phyloP scores from a whole-genome alignment of 2,329 filamentous ascomycete genomes.

The Fusarium stilboides region DNA sequence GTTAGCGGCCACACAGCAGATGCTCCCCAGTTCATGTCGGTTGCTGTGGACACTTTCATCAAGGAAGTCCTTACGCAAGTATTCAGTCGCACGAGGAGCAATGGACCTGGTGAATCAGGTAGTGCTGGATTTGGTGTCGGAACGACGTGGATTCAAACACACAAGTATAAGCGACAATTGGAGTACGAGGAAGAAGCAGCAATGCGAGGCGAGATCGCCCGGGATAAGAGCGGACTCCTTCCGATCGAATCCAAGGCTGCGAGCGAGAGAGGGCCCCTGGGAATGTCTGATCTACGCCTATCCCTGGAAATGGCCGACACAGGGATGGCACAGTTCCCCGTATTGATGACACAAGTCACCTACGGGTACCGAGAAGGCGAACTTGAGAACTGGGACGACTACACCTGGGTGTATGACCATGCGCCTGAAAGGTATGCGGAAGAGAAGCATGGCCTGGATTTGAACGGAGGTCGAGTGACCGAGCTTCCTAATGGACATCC shows the following conservation, averaged over 20 bases:
- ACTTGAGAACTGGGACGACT: slow-evolving; percentile 76
- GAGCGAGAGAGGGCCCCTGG: slow-evolving; percentile 78
- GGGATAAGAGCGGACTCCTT: slow-evolving; percentile 83
- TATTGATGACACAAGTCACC: slow-evolving; percentile 79
- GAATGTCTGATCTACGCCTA: slow-evolving; percentile 83
- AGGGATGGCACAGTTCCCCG: slow-evolving; percentile 83
- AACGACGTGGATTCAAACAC: slow-evolving; percentile 82
- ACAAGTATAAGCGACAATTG: slow-evolving; percentile 82
- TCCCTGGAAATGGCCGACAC: slow-evolving; percentile 82
- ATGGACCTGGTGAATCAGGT: slow-evolving; percentile 74
- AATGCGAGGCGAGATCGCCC: slow-evolving; percentile 79
- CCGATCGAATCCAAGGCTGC: slow-evolving; percentile 86
- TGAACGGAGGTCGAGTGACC: slow-evolving; percentile 56
- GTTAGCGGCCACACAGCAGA: slow-evolving; percentile 71
- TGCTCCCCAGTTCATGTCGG: slow-evolving; percentile 74
- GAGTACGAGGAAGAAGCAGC: slow-evolving; percentile 81
- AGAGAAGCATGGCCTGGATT: slow-evolving; percentile 51
- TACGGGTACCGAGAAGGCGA: slow-evolving; percentile 83
- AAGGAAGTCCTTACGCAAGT: slow-evolving; percentile 76
- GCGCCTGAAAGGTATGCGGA: slow-evolving; percentile 47
- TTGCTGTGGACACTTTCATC: slow-evolving; percentile 77
- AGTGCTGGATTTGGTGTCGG: slow-evolving; percentile 76
- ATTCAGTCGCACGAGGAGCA: slow-evolving; percentile 75
- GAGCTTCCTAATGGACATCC: slow-evolving; percentile 65
- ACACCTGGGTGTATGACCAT: slow-evolving; percentile 66